Evolutionary conservation across 202 grass and related monocot species (phyloP), one percentile per base, ranked within the genome.

Genomic region (Musa balbisiana): DNA sequence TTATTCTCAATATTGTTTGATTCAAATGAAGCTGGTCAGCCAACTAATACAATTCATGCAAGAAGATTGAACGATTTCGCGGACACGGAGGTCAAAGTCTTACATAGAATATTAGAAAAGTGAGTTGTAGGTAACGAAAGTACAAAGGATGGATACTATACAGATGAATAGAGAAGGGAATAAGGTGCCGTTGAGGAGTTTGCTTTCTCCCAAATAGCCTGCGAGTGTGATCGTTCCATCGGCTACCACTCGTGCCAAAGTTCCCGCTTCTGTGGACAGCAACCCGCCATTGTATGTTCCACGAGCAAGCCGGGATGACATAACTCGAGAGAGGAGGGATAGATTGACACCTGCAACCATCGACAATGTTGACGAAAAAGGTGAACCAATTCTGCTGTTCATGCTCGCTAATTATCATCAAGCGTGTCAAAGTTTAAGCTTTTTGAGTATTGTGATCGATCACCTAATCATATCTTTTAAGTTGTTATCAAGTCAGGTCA

Each of bases 221-320:
- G 55, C 55, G 10, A 60, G 10, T 27, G 73, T 75, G 19, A 75
- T 62, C 9, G 27, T 75, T 54, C 55, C 73, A 22, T 75, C 73
- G 11, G 73, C 55, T 10, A 62, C 55, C 53, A 75, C 55, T 54
- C 73, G 55, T 8, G 55, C 55, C 14, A 75, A 60, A 43, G 73
- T 75, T 49, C 73, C 55, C 3, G 73, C 73, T 20, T 75, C 73
- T 0, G 55, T 75, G 1, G 73, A 75, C 16, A 75, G 53, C 55
- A 75, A 54, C 10, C 73, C 55, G 1, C 73, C 73, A 21, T 75
- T 75, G 19, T 50, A 75, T 14, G 73, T 75, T 75, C 73, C 73
- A 49, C 73, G 73, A 1, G 73, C 20, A 27, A 75, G 73, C 1
- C 73, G 55, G 17, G 73, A 75, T 33, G 73, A 75, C 73, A 75